Evolutionary conservation across 2,329 filamentous ascomycete genomes (phyloP).

Genomic region (Didymella pinodella): DNA sequence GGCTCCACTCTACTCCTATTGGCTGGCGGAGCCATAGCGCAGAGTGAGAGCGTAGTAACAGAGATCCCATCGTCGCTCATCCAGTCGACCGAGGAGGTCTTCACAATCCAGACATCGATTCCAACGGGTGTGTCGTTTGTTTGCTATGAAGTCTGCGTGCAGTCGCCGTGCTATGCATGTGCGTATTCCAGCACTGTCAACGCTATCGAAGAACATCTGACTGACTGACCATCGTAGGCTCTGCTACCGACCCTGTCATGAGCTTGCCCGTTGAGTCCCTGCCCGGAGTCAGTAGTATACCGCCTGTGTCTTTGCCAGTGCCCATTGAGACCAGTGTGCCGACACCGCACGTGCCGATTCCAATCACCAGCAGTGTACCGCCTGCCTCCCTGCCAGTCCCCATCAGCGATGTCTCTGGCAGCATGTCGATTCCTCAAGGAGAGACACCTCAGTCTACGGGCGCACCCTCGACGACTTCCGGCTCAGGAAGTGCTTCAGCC

Average conservation of each 20-base stretch:
- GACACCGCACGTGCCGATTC: background rate
- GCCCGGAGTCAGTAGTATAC: conserved; percentile 4
- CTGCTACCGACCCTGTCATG: conserved; percentile 21
- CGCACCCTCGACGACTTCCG: conserved; percentile 3
- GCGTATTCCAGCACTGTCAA: conserved; percentile 15
- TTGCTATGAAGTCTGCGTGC: conserved; percentile 39
- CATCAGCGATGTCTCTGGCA: conserved; percentile 9
- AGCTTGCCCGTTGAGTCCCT: conserved; percentile 20
- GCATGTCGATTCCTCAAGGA: conserved; percentile 33
- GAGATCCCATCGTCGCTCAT: conserved; percentile 15
- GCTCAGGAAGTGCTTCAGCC: conserved; percentile 4
- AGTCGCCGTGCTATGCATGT: conserved; percentile 41
- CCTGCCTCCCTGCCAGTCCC: conserved; percentile 7
- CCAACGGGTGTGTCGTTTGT: conserved; percentile 24
- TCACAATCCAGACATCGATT: conserved; percentile 42
- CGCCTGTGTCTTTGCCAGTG: background rate
- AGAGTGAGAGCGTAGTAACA: conserved; percentile 15
- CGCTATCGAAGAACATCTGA: background rate
- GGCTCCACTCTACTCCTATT: conserved; percentile 36
- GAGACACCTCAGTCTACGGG: conserved; percentile 29
- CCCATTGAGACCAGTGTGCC: conserved; percentile 1
- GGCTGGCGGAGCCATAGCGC: conserved; percentile 32
- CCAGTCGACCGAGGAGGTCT: conserved; percentile 30
- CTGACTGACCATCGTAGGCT: conserved; percentile 15
- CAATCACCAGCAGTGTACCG: background rate